These are phyloP conservation scores for Glycyrrhiza uralensis DNA, from an alignment of 306 rosid genomes.

Conservation along the genomic window DNA sequence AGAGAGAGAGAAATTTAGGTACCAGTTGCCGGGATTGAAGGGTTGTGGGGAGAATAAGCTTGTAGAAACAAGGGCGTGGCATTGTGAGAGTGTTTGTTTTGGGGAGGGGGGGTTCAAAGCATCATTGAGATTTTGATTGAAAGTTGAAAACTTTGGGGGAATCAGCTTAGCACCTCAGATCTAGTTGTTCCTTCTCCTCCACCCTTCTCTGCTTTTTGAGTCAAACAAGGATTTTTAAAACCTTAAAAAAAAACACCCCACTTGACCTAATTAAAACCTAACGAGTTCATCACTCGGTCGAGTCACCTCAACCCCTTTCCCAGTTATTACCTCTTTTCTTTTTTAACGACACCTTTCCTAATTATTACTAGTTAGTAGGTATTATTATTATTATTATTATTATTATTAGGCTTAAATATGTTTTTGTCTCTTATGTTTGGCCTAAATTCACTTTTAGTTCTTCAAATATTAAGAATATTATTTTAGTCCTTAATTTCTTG, in stretches of 20 bases:
- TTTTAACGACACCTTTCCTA: too few relatives aligned
- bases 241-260: slow-evolving; percentile 31
- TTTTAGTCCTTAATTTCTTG: too few relatives aligned
- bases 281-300: slow-evolving; percentile 23
- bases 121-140: slow-evolving; percentile 19
- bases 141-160: slow-evolving; percentile 24
- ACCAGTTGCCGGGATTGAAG: slow-evolving; percentile 79
- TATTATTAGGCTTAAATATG: too few relatives aligned
- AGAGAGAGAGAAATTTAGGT: slow-evolving; percentile 21
- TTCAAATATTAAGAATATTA: too few relatives aligned
- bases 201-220: slow-evolving; percentile 47
- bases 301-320: background rate
- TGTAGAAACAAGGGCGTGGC: slow-evolving; percentile 75
- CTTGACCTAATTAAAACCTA: slow-evolving; percentile 51
- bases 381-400: too few relatives aligned
- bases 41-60: slow-evolving; percentile 64
- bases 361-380: too few relatives aligned
- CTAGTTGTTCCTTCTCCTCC: slow-evolving; percentile 33
- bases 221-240: slow-evolving; percentile 51
- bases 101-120: slow-evolving; percentile 30
- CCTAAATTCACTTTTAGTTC: too few relatives aligned
- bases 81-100: slow-evolving; percentile 35
- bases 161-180: slow-evolving; percentile 38
- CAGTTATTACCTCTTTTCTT: too few relatives aligned
- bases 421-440: too few relatives aligned